Evolutionary conservation across 768 basidiomycete species (phyloP), one percentile per base, ranked within the genome.

Genomic region (Pleurotus cornucopiae): DNA sequence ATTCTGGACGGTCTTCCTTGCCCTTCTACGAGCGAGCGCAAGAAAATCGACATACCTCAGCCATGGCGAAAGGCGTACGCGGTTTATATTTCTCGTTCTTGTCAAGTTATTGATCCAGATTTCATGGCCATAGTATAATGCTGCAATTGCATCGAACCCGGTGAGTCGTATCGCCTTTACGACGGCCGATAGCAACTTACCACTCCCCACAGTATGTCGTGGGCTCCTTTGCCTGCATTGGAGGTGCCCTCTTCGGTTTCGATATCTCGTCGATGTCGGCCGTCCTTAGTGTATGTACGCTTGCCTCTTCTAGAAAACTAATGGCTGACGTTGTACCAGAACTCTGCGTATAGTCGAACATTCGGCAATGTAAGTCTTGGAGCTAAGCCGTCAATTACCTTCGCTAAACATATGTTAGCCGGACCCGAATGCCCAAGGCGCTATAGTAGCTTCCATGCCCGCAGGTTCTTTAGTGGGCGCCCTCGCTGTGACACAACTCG

Each of bases 231-330:
- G 88, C 88, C 68, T 90, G 88, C 67, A 89, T 90, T 59, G 88
- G 88, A 38, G 87, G 88, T 61, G 85, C 85, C 48, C 79, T 90
- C 38, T 90, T 89, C 65, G 88, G 88, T 67, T 67, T 90, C 73
- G 88, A 90, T 75, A 88, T 90, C 64, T 86, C 87, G 63, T 89
- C 86, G 65, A 89, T 89, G 88, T 86, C 88, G 49, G 87, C 84
- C 6, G 86, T 89, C 51, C 70, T 89, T 61, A 85, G 67, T 54
- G 82, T 83, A 61, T 58, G 73, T 65, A 34, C 3, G 12, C 21
- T 30, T 21, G 2, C 11, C 34, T 46, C 2, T 11, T 16, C 3
- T 20, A 30, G 34, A 20, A 46, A 4, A 41, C 21, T 26, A n/a
- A 13, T 54, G 46, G 37, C 54, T 9, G 39, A 46, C 13, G 30